These are phyloP conservation scores for Sporothrix dimorphospora DNA, from an alignment of 2,329 filamentous ascomycete genomes.

Conservation along the genomic window DNA sequence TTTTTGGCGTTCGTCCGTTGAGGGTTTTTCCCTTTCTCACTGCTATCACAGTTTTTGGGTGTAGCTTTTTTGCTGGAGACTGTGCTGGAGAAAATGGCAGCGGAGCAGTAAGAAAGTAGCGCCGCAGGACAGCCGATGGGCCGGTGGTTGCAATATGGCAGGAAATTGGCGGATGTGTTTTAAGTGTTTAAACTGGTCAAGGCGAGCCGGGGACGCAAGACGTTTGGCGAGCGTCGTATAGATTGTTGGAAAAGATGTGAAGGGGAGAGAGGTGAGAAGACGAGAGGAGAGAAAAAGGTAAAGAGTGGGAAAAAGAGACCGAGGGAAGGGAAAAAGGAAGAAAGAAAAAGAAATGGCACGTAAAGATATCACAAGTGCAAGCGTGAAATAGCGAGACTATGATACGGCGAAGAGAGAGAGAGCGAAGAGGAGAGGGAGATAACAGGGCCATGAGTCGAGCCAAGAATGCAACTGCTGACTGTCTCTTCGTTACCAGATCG, in stretches of 20 bases:
- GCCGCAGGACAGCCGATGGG: constrained; percentile 20
- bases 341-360: not conserved
- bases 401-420: not conserved
- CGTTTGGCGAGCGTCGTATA: not conserved
- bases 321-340: not conserved
- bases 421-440: not conserved
- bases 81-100: constrained; percentile 1
- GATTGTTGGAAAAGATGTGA: not conserved
- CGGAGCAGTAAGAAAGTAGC: not conserved
- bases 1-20: not conserved
- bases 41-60: not conserved
- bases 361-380: constrained; percentile 17
- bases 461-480: not conserved
- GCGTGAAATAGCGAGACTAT: constrained; percentile 17
- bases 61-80: not conserved
- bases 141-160: not conserved
- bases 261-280: not conserved
- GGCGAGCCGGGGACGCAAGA: not conserved
- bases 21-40: not conserved
- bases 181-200: not conserved
- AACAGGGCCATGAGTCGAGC: not conserved
- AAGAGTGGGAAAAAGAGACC: not conserved
- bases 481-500: constrained; percentile 1
- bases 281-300: not conserved
- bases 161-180: not conserved